Percentiles rank a stretch among this genome's conserved stretches.
phyloP scores from a whole-genome alignment of 306 rosid species.

The Dalbergia cochinchinensis region DNA sequence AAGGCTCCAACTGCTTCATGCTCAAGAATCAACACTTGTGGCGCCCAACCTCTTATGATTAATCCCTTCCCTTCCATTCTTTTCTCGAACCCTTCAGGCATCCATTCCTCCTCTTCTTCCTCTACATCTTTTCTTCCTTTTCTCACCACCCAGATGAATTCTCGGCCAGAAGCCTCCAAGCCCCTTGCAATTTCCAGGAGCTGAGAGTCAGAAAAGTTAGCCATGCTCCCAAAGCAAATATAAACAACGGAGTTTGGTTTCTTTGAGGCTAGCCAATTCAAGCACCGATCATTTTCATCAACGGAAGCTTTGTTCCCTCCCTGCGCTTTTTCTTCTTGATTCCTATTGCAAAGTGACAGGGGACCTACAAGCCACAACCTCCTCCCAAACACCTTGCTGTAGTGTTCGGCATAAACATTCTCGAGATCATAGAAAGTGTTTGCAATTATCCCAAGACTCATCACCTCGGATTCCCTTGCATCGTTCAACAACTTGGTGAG shows the following conservation, averaged over 20 bases:
- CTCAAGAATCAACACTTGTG: slow-evolving; percentile 56
- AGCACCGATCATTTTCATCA: slow-evolving; percentile 46
- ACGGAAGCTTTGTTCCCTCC: slow-evolving; percentile 52
- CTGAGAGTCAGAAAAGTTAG: slow-evolving; percentile 42
- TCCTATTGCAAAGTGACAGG: slow-evolving; percentile 46
- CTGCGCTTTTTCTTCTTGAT: slow-evolving; percentile 41
- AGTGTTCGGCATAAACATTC: slow-evolving; percentile 59
- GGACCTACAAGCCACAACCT: slow-evolving; percentile 73
- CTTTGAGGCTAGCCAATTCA: slow-evolving; percentile 57
- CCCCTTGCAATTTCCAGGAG: slow-evolving; percentile 59
- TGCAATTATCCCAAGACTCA: slow-evolving; percentile 54
- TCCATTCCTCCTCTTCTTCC: slow-evolving; percentile 28
- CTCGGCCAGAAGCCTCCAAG: slow-evolving; percentile 53
- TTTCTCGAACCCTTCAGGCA: slow-evolving; percentile 54
- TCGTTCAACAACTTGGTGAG: background rate
- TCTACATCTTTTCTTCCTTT: slow-evolving; percentile 2
- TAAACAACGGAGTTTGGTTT: slow-evolving; percentile 55
- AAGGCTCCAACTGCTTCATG: slow-evolving; percentile 52
- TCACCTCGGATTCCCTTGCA: slow-evolving; percentile 42
- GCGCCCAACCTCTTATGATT: slow-evolving; percentile 63
- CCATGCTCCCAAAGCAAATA: slow-evolving; percentile 54
- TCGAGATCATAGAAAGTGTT: slow-evolving; percentile 70
- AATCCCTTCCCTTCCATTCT: slow-evolving; percentile 48
- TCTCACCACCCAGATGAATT: slow-evolving; percentile 61
- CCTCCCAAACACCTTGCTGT: slow-evolving; percentile 51